Evolutionary conservation across 2,329 filamentous ascomycete genomes (phyloP), one percentile per base, ranked within the genome.

Genomic region (Tolypocladium amazonense): DNA sequence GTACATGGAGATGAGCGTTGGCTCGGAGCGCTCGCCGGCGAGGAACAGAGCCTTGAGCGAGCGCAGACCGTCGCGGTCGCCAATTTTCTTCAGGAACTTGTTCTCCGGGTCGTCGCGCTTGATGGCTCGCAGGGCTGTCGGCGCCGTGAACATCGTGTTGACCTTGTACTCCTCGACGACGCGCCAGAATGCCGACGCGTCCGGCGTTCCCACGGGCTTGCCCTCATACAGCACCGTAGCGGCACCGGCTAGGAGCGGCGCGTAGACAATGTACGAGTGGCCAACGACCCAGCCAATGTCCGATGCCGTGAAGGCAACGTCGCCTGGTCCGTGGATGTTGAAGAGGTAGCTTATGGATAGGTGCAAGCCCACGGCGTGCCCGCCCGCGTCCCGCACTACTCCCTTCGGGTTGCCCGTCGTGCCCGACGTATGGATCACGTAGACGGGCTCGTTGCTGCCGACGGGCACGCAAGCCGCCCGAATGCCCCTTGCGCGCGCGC

Each of bases 181-280:
- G 2, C 92, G 81, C 92, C 92, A 97, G 71, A 97, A 94, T 0
- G 88, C 88, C 7, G 90, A 88, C 0, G 91, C 89, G 66, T 96
- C 87, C 0, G 92, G 92, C 0, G 92, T 96, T 5, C 92, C 92
- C 15, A 96, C 80, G 0, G 92, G 92, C 65, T 97, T 97, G n/a
- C 92, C 93, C 75, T 97, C 92, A 71, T 92, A 97, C 0, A 97
- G 78, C 1, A 97, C 84, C 0, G 91, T 96, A 1, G 92, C 87
- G 2, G 92, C 92, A 6, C 92, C 92, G 0, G 88, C 85, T 1
- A 97, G 82, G 7, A 97, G 82, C 15, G 92, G 92, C 4, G 85
- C 92, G 69, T 97, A 97, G 15, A 96, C 78, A 63, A 96, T 96
- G 70, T 94, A 97, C 7, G 86, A 88, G 70, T 92, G 73, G 20